phyloP scores from a whole-genome alignment of 768 basidiomycete species.

The Suillus decipiens region DNA sequence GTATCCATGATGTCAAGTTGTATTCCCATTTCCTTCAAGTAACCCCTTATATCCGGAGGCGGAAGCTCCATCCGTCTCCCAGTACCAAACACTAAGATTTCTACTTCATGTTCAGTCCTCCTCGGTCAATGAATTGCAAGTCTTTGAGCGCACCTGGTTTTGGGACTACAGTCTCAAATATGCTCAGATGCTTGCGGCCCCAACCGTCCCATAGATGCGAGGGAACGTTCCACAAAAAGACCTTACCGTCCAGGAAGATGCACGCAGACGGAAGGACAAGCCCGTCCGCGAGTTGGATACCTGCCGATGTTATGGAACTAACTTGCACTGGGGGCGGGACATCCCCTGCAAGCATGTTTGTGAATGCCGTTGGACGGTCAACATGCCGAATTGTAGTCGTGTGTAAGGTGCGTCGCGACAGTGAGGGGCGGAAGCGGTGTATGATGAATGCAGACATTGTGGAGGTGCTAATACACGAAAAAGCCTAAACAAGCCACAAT shows the following conservation, averaged over 20 bases:
- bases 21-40: slow-evolving; percentile 76
- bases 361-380: slow-evolving; percentile 41
- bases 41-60: slow-evolving; percentile 63
- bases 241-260: slow-evolving; percentile 83
- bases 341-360: slow-evolving; percentile 74
- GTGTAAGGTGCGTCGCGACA: slow-evolving; percentile 8
- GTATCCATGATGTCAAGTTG: slow-evolving; percentile 89
- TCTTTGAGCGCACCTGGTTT: slow-evolving; percentile 70
- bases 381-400: slow-evolving; percentile 8
- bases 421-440: not conserved
- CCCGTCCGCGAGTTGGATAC: slow-evolving; percentile 77
- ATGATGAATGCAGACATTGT: slow-evolving; percentile 2
- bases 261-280: slow-evolving; percentile 75
- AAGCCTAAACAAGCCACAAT: not conserved
- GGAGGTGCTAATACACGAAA: not conserved
- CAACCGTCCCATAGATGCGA: slow-evolving; percentile 65
- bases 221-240: slow-evolving; percentile 90
- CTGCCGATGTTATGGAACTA: slow-evolving; percentile 58
- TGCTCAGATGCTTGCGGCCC: slow-evolving; percentile 69
- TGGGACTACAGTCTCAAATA: slow-evolving; percentile 82
- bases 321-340: slow-evolving; percentile 73
- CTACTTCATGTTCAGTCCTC: slow-evolving; percentile 41
- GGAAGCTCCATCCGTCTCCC: slow-evolving; percentile 71
- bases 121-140: not conserved
- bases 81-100: slow-evolving; percentile 89